Conservation (phyloP, 805 yeast species). For the Ogataea chonburiensis region DNA sequence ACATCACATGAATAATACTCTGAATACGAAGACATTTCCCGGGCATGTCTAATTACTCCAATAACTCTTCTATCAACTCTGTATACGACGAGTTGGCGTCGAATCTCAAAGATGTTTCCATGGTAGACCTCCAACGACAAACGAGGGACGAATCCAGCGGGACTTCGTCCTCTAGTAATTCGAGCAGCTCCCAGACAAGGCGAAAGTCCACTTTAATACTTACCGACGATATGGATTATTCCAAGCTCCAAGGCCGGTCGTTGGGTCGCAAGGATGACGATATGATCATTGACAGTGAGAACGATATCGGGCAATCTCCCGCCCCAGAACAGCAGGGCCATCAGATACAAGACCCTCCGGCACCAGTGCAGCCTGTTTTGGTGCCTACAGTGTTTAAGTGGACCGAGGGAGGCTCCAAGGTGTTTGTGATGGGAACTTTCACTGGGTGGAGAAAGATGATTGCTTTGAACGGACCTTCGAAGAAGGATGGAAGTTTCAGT, state of each 20-base stretch:
- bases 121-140: conserved; percentile 34
- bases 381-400: conserved; percentile 73
- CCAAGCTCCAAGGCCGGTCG: conserved; percentile 43
- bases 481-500: conserved; percentile 51
- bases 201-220: conserved; percentile 72
- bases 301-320: conserved; percentile 27
- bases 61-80: conserved; percentile 12
- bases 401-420: conserved; percentile 96
- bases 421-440: conserved; percentile 94
- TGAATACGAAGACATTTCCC: conserved; percentile 2
- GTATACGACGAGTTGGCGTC: conserved; percentile 13
- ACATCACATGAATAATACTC: conserved; percentile 3
- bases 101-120: conserved; percentile 34
- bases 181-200: conserved; percentile 30
- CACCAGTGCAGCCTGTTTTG: conserved; percentile 26
- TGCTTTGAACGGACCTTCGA: conserved; percentile 60
- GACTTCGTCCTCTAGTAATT: conserved; percentile 6
- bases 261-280: conserved; percentile 33
- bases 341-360: conserved; percentile 15
- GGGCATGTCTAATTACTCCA: conserved; percentile 9
- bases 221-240: conserved; percentile 63
- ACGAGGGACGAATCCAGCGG: conserved; percentile 3
- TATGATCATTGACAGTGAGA: conserved; percentile 28
- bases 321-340: conserved; percentile 5
- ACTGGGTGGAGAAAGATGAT: conserved; percentile 99